Base-by-base conservation (phyloP, 768 basidiomycete genomes). In the Lyophyllum semitale region DNA sequence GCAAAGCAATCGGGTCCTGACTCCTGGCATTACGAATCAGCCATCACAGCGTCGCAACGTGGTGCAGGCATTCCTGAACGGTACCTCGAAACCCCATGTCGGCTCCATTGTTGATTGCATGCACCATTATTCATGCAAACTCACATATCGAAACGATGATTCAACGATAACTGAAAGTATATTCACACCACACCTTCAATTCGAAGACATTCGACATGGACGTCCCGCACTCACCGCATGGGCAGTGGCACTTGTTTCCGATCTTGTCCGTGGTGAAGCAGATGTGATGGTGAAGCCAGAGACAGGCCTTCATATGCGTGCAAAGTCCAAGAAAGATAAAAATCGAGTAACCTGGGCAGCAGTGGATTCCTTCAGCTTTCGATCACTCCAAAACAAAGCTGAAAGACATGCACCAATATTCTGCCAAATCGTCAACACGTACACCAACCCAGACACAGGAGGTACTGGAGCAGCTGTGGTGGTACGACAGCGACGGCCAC, bases 291-390 rank as follows among this genome's bases (percentile, higher is more conserved):
- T 49, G 8, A 11, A 49, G 9, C 30, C 27, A 33, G 30, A 44
- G 0, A 49, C 38, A 20, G 57, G 57, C 26, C 48, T 54, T 20
- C 53, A 59, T 59, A 13, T 59, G 38, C 46, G 33, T 2, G 57
- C 57, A 15, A 22, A n/a, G 17, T 46, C 45, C 9, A 46, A 46
- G 27, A 9, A 27, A 12, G 25, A 9, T 25, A 46, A 9, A 20
- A 20, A 8, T 13, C 18, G 9, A 18, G 18, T 23, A 8, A 43
- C 12, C 41, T 43, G 41, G 41, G 4, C 8, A 4, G 41, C 41
- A 22, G 22, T 43, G 3, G 22, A 43, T 6, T 20, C 41, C 7
- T 43, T 43, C 41, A 43, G 41, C 23, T 43, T 11, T 43, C 41
- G 15, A 4, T 8, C 18, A 3, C 41, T 43, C 22, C 41, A 43